Percentiles rank a stretch among this genome's conserved stretches.
These are phyloP conservation scores for Aspergillus candidus DNA, from an alignment of 2,329 filamentous ascomycete species.

Conservation along the genomic window DNA sequence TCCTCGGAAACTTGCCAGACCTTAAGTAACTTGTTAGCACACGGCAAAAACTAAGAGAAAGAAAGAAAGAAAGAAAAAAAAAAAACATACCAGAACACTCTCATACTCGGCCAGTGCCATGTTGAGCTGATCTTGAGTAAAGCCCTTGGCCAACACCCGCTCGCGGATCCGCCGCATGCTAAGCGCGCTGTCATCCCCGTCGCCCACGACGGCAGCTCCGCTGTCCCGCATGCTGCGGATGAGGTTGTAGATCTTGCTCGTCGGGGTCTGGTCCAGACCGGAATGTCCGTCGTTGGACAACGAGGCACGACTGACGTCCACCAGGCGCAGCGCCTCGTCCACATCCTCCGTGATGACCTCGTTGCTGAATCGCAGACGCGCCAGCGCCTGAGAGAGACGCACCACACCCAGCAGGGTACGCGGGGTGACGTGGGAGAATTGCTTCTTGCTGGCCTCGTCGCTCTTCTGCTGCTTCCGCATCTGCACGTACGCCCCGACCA, in stretches of 20 bases:
- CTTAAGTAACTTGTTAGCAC: constrained; percentile 46
- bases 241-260: constrained; percentile 89
- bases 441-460: constrained; percentile 83
- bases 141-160: constrained; percentile 89
- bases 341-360: constrained; percentile 87
- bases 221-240: constrained; percentile 82
- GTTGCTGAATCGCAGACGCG: constrained; percentile 80
- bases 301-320: constrained; percentile 90
- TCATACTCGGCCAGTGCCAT: constrained; percentile 85
- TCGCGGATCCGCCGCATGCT: constrained; percentile 85
- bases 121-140: constrained; percentile 89
- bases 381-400: constrained; percentile 87
- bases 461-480: constrained; percentile 88
- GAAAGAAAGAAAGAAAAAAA: constrained; percentile 2
- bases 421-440: constrained; percentile 89
- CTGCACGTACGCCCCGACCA: constrained; percentile 92
- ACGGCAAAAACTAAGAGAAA: background rate
- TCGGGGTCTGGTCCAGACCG: constrained; percentile 68
- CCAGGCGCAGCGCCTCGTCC: constrained; percentile 83
- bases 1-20: constrained; percentile 73
- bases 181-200: constrained; percentile 67
- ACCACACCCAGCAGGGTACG: constrained; percentile 90
- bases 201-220: constrained; percentile 71
- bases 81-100: constrained; percentile 70
- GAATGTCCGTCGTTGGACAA: constrained; percentile 65